Evolutionary conservation across 495 filamentous ascomycete species (phyloP).

Genomic region (Lasiosphaeris hirsuta): DNA sequence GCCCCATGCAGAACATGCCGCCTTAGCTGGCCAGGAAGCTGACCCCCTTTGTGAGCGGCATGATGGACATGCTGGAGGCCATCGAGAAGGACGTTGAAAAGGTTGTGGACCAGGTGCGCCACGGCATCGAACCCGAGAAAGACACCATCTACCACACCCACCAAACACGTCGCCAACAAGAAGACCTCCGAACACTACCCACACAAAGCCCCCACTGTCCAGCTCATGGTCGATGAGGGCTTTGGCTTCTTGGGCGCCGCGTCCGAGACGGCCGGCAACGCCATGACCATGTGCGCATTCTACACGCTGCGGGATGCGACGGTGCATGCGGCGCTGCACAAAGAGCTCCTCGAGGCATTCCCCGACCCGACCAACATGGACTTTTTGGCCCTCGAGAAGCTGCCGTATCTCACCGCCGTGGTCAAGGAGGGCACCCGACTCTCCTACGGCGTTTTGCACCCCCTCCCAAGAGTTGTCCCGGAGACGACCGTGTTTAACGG

Average conservation of each 20-base stretch:
- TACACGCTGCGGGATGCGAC: neutral
- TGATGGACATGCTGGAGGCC: neutral
- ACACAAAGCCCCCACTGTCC: neutral
- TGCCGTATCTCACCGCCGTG: neutral
- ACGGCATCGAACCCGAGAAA: neutral
- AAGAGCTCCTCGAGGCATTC: neutral
- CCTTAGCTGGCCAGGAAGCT: neutral
- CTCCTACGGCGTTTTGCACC: neutral
- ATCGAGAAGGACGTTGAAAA: neutral
- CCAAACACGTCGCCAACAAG: too few species aligned
- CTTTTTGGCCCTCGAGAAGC: constrained; percentile 2
- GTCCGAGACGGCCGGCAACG: neutral
- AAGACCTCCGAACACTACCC: neutral
- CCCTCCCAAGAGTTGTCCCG: neutral
- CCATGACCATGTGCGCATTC: neutral
- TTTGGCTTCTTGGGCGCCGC: neutral
- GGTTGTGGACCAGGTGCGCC: neutral
- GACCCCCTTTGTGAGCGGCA: neutral
- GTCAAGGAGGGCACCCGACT: neutral
- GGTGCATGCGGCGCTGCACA: neutral
- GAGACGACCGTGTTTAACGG: neutral
- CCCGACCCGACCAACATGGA: neutral
- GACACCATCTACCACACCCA: neutral
- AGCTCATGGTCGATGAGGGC: neutral
- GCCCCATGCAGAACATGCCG: neutral